These are phyloP conservation scores for Lipomyces starkeyi DNA, from an alignment of 805 yeast genomes.

Conservation along the genomic window DNA sequence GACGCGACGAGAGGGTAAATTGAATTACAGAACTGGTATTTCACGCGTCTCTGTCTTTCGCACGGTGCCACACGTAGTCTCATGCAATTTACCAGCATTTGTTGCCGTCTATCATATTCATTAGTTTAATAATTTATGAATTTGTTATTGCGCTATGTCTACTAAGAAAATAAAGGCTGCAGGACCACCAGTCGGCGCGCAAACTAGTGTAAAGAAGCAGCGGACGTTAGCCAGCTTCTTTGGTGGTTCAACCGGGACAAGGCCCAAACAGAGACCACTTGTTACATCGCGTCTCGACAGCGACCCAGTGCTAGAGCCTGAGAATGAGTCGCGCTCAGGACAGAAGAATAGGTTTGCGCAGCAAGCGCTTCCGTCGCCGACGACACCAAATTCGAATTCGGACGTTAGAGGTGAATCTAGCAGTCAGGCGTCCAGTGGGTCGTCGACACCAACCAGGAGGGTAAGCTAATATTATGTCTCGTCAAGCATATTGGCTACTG, in stretches of 20 bases:
- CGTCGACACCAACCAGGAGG: constrained; percentile 22
- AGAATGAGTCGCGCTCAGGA: constrained; percentile 10
- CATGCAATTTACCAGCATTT: neutral
- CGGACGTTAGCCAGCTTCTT: constrained; percentile 36
- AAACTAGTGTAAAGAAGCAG: constrained; percentile 28
- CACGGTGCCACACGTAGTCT: neutral
- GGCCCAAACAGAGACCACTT: neutral
- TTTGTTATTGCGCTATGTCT: neutral
- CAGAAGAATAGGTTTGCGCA: neutral
- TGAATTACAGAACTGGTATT: neutral
- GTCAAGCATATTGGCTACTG: neutral
- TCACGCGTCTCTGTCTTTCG: neutral
- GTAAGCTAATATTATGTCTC: constrained; percentile 12
- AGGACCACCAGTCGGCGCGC: neutral
- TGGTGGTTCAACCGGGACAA: constrained; percentile 18
- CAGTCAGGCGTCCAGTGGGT: constrained; percentile 15
- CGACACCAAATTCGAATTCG: constrained; percentile 14
- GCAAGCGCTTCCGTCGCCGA: constrained; percentile 10
- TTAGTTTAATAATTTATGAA: neutral
- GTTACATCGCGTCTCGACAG: constrained; percentile 28
- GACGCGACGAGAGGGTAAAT: constrained; percentile 3
- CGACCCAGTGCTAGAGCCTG: constrained; percentile 27
- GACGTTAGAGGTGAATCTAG: constrained; percentile 15
- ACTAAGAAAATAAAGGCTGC: neutral
- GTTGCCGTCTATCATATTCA: neutral